Evolutionary conservation across 106 monocot genomes (phyloP), one percentile per base, ranked within the genome.

Genomic region (Allium sativum): DNA sequence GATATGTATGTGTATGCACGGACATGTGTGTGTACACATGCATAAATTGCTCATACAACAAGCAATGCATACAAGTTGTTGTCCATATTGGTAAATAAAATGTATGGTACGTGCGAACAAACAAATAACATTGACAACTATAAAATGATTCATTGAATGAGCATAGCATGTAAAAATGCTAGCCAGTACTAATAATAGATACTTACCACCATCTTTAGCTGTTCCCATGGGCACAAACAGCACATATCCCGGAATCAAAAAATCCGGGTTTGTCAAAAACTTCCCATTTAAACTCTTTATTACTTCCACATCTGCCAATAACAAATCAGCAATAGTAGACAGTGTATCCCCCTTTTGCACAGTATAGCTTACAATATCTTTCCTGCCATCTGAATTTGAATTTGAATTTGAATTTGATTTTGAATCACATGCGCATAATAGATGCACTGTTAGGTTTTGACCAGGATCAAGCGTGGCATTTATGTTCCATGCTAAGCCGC

Each of bases 141-240:
- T n/a, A n/a, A n/a, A n/a, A n/a, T n/a, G n/a, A n/a, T n/a, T n/a
- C n/a, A n/a, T n/a, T n/a, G n/a, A n/a, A n/a, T n/a, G n/a, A n/a
- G n/a, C n/a, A n/a, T n/a, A n/a, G n/a, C n/a, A n/a, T n/a, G n/a
- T n/a, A n/a, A n/a, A n/a, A n/a, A n/a, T n/a, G n/a, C n/a, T n/a
- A n/a, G n/a, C n/a, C n/a, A n/a, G n/a, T n/a, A n/a, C n/a, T n/a
- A n/a, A n/a, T n/a, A n/a, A n/a, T n/a, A n/a, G n/a, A n/a, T n/a
- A n/a, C n/a, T n/a, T n/a, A n/a, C n/a, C n/a, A n/a, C n/a, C n/a
- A n/a, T n/a, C n/a, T n/a, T n/a, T n/a, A 12, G 42, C 42, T 3
- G 58, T 42, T 21, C 72, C 72, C 68, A 68, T 76, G 18, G 80
- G 80, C 59, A 81, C 72, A 58, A 81, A 76, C 42, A 81, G 42